Conservation (phyloP, 2,329 filamentous ascomycete genomes). For the Xylariales sp. region DNA sequence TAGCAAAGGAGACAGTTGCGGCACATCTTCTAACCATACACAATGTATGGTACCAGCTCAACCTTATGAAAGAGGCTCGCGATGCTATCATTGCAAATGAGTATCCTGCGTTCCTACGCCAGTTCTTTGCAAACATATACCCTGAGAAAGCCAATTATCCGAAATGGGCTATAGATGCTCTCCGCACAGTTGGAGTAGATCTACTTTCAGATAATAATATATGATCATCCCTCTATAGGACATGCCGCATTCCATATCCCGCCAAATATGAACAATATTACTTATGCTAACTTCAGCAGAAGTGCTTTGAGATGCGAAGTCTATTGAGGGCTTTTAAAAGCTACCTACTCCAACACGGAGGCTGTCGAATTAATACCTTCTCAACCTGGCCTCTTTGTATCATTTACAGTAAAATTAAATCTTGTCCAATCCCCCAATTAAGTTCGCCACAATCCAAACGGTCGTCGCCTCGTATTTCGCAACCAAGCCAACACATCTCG, state of each 20-base stretch:
- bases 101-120: slow-evolving; percentile 80
- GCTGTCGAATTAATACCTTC: neutral
- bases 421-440: neutral
- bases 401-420: neutral
- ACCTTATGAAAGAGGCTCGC: slow-evolving; percentile 80
- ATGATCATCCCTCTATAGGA: slow-evolving; percentile 15
- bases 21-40: slow-evolving; percentile 89
- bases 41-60: slow-evolving; percentile 92
- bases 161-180: slow-evolving; percentile 83
- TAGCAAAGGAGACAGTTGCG: slow-evolving; percentile 93
- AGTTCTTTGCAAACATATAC: slow-evolving; percentile 84
- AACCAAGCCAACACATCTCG: neutral
- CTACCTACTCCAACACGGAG: neutral
- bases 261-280: neutral
- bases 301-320: neutral
- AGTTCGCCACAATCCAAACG: neutral
- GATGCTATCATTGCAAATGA: slow-evolving; percentile 83
- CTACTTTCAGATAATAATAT: slow-evolving; percentile 57
- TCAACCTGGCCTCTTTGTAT: neutral
- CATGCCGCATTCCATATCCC: neutral
- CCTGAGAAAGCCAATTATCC: slow-evolving; percentile 76
- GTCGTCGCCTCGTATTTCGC: neutral
- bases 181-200: slow-evolving; percentile 84
- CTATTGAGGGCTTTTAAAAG: no score
- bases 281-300: neutral